These are phyloP conservation scores for Candida endomychidarum DNA, from an alignment of 805 yeast species.

Conservation along the genomic window DNA sequence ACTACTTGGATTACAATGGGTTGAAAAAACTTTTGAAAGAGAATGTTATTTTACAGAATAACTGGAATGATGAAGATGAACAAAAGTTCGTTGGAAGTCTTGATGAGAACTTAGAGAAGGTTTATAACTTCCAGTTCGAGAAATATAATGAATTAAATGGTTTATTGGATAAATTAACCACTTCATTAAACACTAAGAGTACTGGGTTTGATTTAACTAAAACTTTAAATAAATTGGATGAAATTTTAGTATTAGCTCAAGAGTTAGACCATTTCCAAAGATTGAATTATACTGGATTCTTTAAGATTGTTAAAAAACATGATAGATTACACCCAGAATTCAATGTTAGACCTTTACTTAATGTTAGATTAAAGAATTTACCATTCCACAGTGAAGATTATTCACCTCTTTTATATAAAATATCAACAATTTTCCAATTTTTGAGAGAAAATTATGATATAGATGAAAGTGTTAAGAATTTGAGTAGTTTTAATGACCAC, in stretches of 20 bases:
- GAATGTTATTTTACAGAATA: constrained; percentile 47
- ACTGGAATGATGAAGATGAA: constrained; percentile 74
- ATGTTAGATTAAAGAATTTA: constrained; percentile 80
- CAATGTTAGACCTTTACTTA: constrained; percentile 86
- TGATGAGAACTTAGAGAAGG: constrained; percentile 73
- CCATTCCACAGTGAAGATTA: constrained; percentile 96
- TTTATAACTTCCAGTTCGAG: constrained; percentile 65
- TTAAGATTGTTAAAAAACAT: constrained; percentile 93
- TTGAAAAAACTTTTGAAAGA: constrained; percentile 71
- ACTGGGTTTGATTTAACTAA: constrained; percentile 52
- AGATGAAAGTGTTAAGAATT: constrained; percentile 47
- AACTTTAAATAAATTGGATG: constrained; percentile 73
- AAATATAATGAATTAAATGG: constrained; percentile 70
- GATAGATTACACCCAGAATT: constrained; percentile 85
- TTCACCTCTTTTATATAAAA: constrained; percentile 82
- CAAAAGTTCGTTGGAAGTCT: constrained; percentile 62
- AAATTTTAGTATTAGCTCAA: constrained; percentile 69
- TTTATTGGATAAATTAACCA: constrained; percentile 63
- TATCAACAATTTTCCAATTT: constrained; percentile 77
- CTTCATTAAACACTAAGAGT: constrained; percentile 44
- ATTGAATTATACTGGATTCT: constrained; percentile 90
- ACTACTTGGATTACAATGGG: constrained; percentile 64
- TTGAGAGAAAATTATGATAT: constrained; percentile 70
- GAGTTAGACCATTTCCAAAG: constrained; percentile 89
- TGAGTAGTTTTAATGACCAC: constrained; percentile 48